Percentiles rank a stretch among this genome's conserved stretches.
phyloP scores from a whole-genome alignment of 2,329 filamentous ascomycete species.

The Sporothrix inflata region DNA sequence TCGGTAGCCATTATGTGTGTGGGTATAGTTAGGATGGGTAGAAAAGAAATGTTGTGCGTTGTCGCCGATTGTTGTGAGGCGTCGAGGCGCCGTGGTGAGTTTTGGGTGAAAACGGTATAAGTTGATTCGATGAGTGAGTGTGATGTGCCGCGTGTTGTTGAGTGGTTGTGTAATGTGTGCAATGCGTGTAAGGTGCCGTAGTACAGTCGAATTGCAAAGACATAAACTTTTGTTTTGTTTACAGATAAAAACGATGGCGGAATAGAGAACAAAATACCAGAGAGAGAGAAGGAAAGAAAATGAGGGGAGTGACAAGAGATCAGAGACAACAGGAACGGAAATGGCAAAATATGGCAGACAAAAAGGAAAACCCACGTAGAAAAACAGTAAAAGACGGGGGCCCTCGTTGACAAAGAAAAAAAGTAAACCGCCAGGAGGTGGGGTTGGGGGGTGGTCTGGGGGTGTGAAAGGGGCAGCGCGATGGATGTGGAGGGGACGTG shows the following conservation, averaged over 20 bases:
- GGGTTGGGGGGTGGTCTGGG: slow-evolving; percentile 3
- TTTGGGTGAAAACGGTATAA: slow-evolving; percentile 20
- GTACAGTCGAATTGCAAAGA: not conserved
- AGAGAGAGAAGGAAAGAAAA: not conserved
- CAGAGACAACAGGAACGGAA: not conserved
- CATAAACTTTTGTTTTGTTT: slow-evolving; percentile 1
- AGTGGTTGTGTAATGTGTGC: not conserved
- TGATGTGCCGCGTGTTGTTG: not conserved
- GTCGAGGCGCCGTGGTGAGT: not conserved
- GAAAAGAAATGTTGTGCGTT: not conserved
- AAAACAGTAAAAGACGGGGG: not conserved
- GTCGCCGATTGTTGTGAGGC: not conserved
- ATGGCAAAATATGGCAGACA: not conserved
- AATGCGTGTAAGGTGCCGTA: not conserved
- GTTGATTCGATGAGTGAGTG: slow-evolving; percentile 9
- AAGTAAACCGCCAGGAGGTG: not conserved
- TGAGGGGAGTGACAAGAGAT: not conserved
- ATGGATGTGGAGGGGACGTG: not conserved
- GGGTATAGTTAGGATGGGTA: not conserved
- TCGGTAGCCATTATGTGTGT: not conserved
- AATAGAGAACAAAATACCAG: not conserved
- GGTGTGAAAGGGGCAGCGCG: not conserved
- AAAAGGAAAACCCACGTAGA: not conserved
- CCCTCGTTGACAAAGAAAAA: not conserved
- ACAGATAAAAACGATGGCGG: not conserved